These are phyloP conservation scores for Pleurotus platypus DNA, from an alignment of 768 basidiomycete species.

Conservation along the genomic window DNA sequence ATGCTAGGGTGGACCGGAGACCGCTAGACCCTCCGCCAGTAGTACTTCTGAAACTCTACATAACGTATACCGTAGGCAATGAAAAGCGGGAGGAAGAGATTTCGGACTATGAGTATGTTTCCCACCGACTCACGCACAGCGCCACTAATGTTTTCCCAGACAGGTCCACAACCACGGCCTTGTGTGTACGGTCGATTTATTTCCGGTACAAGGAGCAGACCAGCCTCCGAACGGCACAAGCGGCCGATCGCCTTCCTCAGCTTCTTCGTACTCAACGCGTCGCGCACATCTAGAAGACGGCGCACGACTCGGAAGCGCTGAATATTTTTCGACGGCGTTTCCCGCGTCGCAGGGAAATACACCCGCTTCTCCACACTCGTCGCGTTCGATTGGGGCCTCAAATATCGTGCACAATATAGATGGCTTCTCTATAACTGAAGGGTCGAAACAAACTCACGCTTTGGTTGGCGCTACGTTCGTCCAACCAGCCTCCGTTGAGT, in stretches of 20 bases:
- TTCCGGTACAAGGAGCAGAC: conserved; percentile 44
- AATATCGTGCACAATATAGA: conserved; percentile 42
- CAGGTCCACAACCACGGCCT: conserved; percentile 62
- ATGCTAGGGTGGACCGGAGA: conserved; percentile 57
- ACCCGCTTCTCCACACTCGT: too few relatives aligned
- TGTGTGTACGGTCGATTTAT: conserved; percentile 76
- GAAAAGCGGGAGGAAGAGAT: conserved; percentile 41
- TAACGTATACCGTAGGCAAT: conserved; percentile 40
- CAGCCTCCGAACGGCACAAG: conserved; percentile 4
- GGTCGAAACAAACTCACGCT: conserved; percentile 45
- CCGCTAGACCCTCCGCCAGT: conserved; percentile 70
- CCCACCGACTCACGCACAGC: not conserved
- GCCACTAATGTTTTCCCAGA: conserved; percentile 30
- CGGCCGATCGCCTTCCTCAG: not conserved
- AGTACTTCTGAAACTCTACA: conserved; percentile 46
- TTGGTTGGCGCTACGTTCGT: conserved; percentile 63
- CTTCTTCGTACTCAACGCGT: conserved; percentile 14
- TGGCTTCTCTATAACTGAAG: conserved; percentile 40
- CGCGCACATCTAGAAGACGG: conserved; percentile 4
- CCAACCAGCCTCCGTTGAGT: conserved; percentile 51
- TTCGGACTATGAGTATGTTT: conserved; percentile 42
- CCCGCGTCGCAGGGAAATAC: not conserved
- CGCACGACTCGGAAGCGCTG: conserved; percentile 6
- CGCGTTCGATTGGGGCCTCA: not conserved
- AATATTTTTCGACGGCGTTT: conserved; percentile 10